Evolutionary conservation across 306 rosid species (phyloP), one percentile per base, ranked within the genome.

Genomic region (Ziziphus jujuba): DNA sequence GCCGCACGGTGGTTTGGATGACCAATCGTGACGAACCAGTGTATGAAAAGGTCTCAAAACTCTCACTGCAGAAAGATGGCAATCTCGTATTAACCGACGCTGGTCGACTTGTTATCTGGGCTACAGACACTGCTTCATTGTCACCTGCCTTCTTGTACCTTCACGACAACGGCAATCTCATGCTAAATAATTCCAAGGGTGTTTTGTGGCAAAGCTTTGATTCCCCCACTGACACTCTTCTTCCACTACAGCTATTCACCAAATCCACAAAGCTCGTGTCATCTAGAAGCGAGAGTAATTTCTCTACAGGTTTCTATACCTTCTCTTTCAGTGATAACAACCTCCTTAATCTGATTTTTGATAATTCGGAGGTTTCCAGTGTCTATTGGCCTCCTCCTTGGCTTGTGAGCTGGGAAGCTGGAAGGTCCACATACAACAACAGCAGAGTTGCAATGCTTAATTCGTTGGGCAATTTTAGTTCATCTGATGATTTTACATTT

Each of bases 351-450:
- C 79, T 88, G 35, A 69, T 83, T 17, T 85, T 80, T 19, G 72
- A 82, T 6, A 81, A 82, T 20, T 79, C 77, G 7, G 82, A 78
- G 28, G 73, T 75, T 33, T 85, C 87, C 0, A 79, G 84, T 7
- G 21, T 77, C 14, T 88, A 72, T 38, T 88, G 95, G 95, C 86
- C 85, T 0, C 70, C 79, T 14, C 91, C 95, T 0, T 75, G 82
- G 87, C 75, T 74, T 0, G 7, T 71, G 3, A 25, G 65, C 11
- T 83, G 75, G 76, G 25, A 74, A 0, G 79, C 79, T 48, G 53
- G 65, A 21, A 70, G 89, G 34, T 35, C 79, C 4, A 28, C 73
- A 15, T 79, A 81, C 73, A 85, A 88, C 59, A 77, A 59, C 21
- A 75, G 75, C 6, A 73, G 79, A 62, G 60, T 79, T 3, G 95